A percentile compares a stretch with the other conserved stretches of the same genome.
phyloP scores from a whole-genome alignment of 1,284 basidiomycete genomes.

The Psilocybe mexicana region DNA sequence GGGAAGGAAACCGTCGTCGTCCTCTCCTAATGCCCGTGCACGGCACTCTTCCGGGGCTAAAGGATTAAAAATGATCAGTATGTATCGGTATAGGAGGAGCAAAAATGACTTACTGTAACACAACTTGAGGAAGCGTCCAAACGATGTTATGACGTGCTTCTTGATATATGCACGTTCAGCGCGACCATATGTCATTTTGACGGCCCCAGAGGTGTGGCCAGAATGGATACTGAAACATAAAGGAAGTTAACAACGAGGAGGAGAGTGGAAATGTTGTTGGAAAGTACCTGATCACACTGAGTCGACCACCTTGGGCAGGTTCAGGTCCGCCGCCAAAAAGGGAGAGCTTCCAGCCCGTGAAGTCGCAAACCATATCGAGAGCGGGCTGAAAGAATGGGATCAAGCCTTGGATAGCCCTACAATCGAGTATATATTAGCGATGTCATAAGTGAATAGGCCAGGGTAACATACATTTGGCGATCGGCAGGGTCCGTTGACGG shows the following conservation, averaged over 20 bases:
- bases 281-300: slow-evolving; percentile 17
- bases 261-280: too few species aligned
- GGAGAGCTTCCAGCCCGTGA: slow-evolving; percentile 9
- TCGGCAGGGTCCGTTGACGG: not conserved
- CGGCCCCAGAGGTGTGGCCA: slow-evolving; percentile 11
- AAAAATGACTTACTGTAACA: slow-evolving; percentile 17
- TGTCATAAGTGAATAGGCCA: not conserved
- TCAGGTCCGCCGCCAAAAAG: slow-evolving; percentile 12
- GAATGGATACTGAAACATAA: slow-evolving; percentile 10
- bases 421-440: not conserved
- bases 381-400: slow-evolving; percentile 2
- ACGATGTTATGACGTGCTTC: slow-evolving; percentile 16
- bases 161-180: slow-evolving; percentile 12
- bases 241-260: not conserved
- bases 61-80: not conserved
- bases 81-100: not conserved
- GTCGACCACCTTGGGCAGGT: slow-evolving; percentile 10
- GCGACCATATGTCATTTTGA: slow-evolving; percentile 19
- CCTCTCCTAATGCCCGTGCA: not conserved
- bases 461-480: slow-evolving; percentile 7
- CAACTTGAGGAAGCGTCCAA: slow-evolving; percentile 13
- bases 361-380: slow-evolving; percentile 1
- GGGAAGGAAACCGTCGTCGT: not conserved
- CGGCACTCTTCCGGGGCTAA: slow-evolving; percentile 2
- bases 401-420: slow-evolving; percentile 8